Percentiles rank a stretch among this genome's conserved stretches.
Evolutionary conservation across 352 stramenopile species (phyloP).

Genomic region (Pythium sp.): DNA sequence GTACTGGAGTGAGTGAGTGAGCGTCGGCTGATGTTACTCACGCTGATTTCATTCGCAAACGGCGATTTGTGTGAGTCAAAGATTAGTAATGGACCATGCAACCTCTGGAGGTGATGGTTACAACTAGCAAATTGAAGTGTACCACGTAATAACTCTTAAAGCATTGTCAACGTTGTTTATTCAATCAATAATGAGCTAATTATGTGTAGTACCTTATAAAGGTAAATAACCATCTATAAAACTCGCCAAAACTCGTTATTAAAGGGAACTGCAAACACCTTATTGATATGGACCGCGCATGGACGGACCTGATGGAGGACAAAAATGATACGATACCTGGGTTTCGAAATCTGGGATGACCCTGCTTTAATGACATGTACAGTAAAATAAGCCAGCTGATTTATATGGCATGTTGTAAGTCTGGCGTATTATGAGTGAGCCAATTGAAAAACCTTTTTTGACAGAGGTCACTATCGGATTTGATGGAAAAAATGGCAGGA

Average conservation of each 20-base stretch:
- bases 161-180: no score
- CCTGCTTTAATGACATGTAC: neutral
- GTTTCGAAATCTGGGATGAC: neutral
- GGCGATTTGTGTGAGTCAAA: neutral
- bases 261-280: neutral
- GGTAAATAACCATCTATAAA: neutral
- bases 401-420: neutral
- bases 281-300: neutral
- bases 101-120: neutral
- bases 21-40: neutral
- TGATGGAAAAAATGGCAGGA: neutral
- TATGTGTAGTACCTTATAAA: neutral
- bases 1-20: no score
- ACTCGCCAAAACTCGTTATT: neutral
- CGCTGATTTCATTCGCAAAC: neutral
- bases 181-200: no score
- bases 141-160: neutral
- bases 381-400: neutral
- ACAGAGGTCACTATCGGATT: neutral
- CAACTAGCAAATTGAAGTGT: neutral
- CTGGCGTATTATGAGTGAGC: neutral
- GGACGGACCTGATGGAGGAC: neutral
- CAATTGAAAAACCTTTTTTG: neutral
- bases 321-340: neutral
- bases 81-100: neutral